These are phyloP conservation scores for Cordyceps tenuipes DNA, from an alignment of 2,329 filamentous ascomycete species.

Conservation along the genomic window DNA sequence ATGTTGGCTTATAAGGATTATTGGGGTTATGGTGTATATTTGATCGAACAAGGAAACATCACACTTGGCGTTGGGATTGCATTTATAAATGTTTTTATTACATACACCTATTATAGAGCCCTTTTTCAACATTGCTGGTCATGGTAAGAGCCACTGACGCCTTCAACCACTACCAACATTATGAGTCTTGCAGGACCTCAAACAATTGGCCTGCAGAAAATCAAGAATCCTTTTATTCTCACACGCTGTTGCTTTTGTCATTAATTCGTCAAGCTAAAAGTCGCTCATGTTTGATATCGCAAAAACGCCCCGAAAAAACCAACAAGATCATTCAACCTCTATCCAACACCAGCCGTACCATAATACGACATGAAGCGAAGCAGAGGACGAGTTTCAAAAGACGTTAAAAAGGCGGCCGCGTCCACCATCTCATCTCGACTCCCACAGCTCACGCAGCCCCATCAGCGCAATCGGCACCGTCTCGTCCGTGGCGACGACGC, in stretches of 20 bases:
- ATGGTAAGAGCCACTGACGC: background rate
- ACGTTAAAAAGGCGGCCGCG: background rate
- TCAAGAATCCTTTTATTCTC: background rate
- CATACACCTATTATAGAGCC: background rate
- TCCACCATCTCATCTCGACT: slow-evolving; percentile 12
- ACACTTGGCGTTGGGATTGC: background rate
- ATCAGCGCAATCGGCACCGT: slow-evolving; percentile 70
- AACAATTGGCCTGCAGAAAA: background rate
- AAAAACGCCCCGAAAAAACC: background rate
- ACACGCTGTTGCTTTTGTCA: background rate
- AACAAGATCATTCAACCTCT: background rate
- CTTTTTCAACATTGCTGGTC: background rate
- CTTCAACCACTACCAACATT: background rate
- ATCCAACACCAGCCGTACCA: too few relatives aligned
- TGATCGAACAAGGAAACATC: background rate
- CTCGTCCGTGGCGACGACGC: slow-evolving; percentile 78
- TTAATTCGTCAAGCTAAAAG: background rate
- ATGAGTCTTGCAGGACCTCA: background rate
- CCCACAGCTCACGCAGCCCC: slow-evolving; percentile 54
- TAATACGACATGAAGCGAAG: background rate
- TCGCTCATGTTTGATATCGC: background rate
- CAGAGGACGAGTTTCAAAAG: background rate
- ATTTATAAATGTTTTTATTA: background rate
- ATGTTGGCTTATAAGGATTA: background rate
- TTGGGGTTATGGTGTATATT: background rate